Conservation (phyloP, 164 flowering plant genomes). For the Platanus orientalis region DNA sequence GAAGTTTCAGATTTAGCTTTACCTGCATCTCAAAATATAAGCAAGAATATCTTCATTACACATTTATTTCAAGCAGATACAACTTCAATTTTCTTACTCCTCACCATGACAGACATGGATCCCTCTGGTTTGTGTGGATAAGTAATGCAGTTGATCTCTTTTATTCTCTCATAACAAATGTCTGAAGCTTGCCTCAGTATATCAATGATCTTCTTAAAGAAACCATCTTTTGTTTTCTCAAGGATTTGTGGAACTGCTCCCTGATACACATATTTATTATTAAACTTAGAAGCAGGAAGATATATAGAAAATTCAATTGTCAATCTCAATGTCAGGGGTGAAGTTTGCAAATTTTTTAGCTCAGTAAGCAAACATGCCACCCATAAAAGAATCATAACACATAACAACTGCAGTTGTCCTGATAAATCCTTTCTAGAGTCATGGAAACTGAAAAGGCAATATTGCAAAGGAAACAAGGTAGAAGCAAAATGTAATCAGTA, state of each 20-base stretch:
- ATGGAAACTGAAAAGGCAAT: too few species aligned
- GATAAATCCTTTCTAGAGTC: too few species aligned
- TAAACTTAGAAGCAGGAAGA: neutral
- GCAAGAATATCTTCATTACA: neutral
- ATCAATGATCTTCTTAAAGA: constrained; percentile 36
- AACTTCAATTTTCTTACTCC: neutral
- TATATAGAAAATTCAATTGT: neutral
- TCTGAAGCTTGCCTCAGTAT: constrained; percentile 45
- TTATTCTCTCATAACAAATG: constrained; percentile 30
- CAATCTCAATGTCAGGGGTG: neutral
- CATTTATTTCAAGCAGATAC: neutral
- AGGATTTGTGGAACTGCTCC: constrained; percentile 69
- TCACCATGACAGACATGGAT: constrained; percentile 41
- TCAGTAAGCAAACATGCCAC: too few species aligned
- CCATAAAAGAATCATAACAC: too few species aligned
- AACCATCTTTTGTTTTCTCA: constrained; percentile 48
- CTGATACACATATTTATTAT: constrained; percentile 27
- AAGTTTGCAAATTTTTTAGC: neutral
- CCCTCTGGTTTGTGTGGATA: constrained; percentile 40
- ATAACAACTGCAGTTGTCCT: too few species aligned
- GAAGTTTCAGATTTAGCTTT: constrained; percentile 12
- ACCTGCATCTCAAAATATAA: neutral
- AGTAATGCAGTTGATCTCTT: constrained; percentile 31
- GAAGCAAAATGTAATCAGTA: too few species aligned
- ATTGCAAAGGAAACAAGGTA: too few species aligned